A percentile compares a stretch with the other conserved stretches of the same genome.
Conservation (phyloP, 257 asterid genomes). For the Lycium barbarum region DNA sequence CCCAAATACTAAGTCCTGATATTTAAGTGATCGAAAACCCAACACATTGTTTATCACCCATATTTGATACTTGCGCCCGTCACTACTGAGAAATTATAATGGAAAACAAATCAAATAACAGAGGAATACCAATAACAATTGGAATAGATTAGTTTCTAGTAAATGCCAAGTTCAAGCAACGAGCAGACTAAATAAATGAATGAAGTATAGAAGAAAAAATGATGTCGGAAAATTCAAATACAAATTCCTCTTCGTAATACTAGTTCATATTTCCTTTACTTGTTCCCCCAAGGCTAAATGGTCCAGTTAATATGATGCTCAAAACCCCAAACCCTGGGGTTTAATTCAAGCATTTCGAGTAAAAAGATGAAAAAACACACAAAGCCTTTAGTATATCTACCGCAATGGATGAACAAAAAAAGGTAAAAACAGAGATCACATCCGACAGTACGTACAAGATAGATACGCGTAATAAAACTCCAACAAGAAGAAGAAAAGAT, state of each 20-base stretch:
- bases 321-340: background rate
- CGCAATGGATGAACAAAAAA: background rate
- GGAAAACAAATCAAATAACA: no score
- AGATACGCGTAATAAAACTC: background rate
- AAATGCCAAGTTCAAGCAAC: no score
- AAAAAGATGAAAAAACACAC: background rate
- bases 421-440: background rate
- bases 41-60: background rate
- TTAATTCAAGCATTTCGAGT: background rate
- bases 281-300: background rate
- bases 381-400: background rate
- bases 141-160: no score
- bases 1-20: background rate
- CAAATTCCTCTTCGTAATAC: background rate
- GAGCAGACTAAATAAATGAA: no score
- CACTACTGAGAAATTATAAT: no score
- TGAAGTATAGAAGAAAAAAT: no score
- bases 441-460: background rate
- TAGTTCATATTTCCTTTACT: background rate
- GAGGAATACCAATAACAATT: no score
- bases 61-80: background rate
- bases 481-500: background rate
- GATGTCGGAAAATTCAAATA: background rate
- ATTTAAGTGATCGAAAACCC: no score
- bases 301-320: background rate